Evolutionary conservation across 345 rosid species (phyloP).

Genomic region (Arabidopsis arenosa): DNA sequence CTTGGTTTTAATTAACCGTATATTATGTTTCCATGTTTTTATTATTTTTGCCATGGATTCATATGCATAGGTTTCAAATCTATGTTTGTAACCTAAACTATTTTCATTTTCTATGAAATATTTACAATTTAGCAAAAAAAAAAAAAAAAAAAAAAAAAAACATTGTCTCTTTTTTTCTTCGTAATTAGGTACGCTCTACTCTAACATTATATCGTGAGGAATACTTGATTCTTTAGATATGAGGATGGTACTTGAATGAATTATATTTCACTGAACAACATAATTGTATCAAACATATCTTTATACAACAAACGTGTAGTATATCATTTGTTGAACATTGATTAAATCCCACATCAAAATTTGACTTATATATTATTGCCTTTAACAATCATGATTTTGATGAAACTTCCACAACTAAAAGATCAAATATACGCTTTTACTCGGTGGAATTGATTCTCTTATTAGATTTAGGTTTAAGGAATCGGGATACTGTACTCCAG

Average conservation of each 20-base stretch:
- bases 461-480: slow-evolving; percentile 25
- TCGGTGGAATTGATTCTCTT: slow-evolving; percentile 21
- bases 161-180: no score
- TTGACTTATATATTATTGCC: not conserved
- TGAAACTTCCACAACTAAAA: not conserved
- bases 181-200: no score
- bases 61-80: no score
- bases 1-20: no score
- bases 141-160: no score
- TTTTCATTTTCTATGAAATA: no score
- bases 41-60: no score
- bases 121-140: no score
- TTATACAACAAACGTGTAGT: slow-evolving; percentile 10
- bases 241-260: not conserved
- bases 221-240: not conserved
- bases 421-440: slow-evolving; percentile 10
- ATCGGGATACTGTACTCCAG: slow-evolving; percentile 5
- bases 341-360: not conserved
- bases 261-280: not conserved
- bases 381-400: not conserved
- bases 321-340: slow-evolving; percentile 12
- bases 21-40: no score
- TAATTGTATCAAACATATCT: not conserved
- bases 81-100: no score
- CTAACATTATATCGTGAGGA: no score